phyloP scores from a whole-genome alignment of 129 eudicot species.

The Sambucus nigra region DNA sequence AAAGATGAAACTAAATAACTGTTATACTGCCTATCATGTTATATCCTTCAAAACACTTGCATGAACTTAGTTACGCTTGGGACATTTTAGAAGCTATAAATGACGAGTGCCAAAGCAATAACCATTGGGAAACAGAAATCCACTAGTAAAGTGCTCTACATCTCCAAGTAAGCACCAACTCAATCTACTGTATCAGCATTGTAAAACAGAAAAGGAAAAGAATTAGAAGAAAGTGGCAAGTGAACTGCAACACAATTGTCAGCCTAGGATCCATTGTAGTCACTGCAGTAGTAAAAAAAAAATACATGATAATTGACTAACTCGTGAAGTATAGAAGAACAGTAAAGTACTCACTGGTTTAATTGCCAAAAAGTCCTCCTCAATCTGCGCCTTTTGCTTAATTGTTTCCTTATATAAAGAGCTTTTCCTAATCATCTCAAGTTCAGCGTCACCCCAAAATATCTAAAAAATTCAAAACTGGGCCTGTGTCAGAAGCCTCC shows the following conservation, averaged over 20 bases:
- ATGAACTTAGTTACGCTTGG: neutral
- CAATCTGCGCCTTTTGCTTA: conserved; percentile 43
- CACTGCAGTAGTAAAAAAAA: neutral
- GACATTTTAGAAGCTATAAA: neutral
- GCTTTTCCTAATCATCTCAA: conserved; percentile 60
- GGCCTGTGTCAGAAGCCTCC: neutral
- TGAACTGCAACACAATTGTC: neutral
- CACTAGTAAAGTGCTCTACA: neutral
- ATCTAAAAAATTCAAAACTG: conserved; percentile 25
- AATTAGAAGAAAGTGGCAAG: neutral
- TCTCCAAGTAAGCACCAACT: neutral
- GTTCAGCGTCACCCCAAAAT: conserved; percentile 69
- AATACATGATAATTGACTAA: neutral
- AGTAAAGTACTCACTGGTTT: conserved; percentile 36
- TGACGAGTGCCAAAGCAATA: neutral
- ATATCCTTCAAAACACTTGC: neutral
- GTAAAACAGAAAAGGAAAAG: neutral
- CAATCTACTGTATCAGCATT: neutral
- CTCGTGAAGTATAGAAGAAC: conserved; percentile 5
- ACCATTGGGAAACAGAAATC: neutral
- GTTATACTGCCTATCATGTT: neutral
- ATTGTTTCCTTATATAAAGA: conserved; percentile 57
- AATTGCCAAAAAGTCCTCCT: conserved; percentile 44
- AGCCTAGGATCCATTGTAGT: neutral
- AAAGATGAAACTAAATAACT: neutral